phyloP scores from a whole-genome alignment of 495 filamentous ascomycete species.

The Penicillium nucicola region DNA sequence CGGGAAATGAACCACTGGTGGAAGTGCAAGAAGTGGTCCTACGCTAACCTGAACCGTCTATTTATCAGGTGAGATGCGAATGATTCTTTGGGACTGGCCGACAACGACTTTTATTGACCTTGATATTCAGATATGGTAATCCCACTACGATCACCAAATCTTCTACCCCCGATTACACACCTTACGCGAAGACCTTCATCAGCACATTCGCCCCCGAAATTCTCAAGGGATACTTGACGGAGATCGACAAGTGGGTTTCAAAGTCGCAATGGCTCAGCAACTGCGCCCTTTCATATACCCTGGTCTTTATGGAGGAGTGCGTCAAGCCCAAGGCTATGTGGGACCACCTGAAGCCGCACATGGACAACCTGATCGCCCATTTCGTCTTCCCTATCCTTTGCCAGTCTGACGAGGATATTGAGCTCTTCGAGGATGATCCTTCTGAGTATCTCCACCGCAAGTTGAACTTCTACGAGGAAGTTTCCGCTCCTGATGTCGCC shows the following conservation, averaged over 20 bases:
- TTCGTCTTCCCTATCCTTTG: conserved; percentile 94
- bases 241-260: conserved; percentile 95
- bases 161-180: conserved; percentile 64
- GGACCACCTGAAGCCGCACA: conserved; percentile 87
- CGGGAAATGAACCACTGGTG: conserved; percentile 95
- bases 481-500: conserved; percentile 91
- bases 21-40: conserved; percentile 99
- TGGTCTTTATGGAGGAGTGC: conserved; percentile 94
- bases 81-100: neutral
- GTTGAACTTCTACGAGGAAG: conserved; percentile 96
- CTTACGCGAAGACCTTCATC: conserved; percentile 87
- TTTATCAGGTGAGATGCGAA: conserved; percentile 72
- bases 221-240: conserved; percentile 82
- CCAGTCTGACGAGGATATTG: conserved; percentile 87
- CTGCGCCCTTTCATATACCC: conserved; percentile 83
- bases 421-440: conserved; percentile 89
- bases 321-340: conserved; percentile 97
- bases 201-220: conserved; percentile 91
- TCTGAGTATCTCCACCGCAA: conserved; percentile 96
- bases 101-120: too few species aligned
- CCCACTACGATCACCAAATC: conserved; percentile 64
- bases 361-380: conserved; percentile 86
- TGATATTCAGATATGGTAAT: conserved; percentile 74
- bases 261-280: conserved; percentile 96
- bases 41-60: conserved; percentile 92